Evolutionary conservation across 2,329 filamentous ascomycete species (phyloP), one percentile per base, ranked within the genome.

Genomic region (Colletotrichum eleusines): DNA sequence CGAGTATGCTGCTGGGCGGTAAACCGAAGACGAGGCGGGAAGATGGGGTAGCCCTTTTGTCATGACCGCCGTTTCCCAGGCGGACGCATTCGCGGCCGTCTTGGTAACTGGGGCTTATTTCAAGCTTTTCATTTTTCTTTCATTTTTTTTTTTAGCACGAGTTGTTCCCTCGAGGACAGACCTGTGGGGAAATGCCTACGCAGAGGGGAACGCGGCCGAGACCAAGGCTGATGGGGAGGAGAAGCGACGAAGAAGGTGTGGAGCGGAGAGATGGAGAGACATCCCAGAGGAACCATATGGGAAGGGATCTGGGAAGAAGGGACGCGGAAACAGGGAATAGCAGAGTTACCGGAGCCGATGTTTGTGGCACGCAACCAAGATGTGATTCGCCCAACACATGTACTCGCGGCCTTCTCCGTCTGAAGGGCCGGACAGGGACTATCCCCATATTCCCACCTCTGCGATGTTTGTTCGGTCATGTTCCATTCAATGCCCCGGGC

Each of bases 281-380:
- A 53, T 44, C 18, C 42, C 8, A n/a, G 8, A 44, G 20, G 26
- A 33, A 55, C 23, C 16, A 62, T 62, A 31, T 35, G 44, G 54
- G 63, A 59, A 69, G 40, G 60, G 53, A 67, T 63, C 48, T 63
- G 28, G 44, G 53, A 33, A 23, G 62, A 38, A 31, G 33, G 9
- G 46, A 28, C 28, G 12, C 31, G 42, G 61, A 71, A 71, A 68
- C 58, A 63, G 64, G 68, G 68, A 71, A 71, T 33, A n/a, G 26
- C 35, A 63, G 23, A 38, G 67, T 51, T 63, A 44, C n/a, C 68
- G 63, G 23, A 42, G 20, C n/a, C 14, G 26, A 59, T 44, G 55
- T 23, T 46, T 40, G n/a, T n/a, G 55, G 18, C 40, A 20, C 46
- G 23, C 54, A 69, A 50, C 54, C 62, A 65, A 48, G 44, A 46